phyloP scores from a whole-genome alignment of 179 eudicot genomes.

The Spergularia azorica region DNA sequence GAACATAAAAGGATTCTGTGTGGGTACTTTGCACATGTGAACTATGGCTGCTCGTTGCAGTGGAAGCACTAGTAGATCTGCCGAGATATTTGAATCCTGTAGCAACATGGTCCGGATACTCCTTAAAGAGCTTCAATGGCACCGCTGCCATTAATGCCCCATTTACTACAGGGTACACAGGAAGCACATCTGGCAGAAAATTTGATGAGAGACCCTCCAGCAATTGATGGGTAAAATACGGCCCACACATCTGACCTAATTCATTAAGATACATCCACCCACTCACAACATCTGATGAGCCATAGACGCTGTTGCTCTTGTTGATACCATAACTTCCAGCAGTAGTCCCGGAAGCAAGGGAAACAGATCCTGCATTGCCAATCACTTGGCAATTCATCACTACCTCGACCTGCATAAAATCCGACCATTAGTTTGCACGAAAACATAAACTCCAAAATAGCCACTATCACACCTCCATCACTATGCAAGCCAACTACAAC shows the following conservation, averaged over 20 bases:
- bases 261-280: conserved; percentile 98
- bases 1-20: conserved; percentile 16
- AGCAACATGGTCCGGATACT: conserved; percentile 81
- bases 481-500: neutral
- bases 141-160: conserved; percentile 61
- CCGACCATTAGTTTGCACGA: conserved; percentile 34
- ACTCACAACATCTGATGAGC: conserved; percentile 42
- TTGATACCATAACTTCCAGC: conserved; percentile 37
- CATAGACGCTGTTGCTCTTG: conserved; percentile 28
- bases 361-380: conserved; percentile 38
- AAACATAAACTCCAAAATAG: conserved; percentile 29
- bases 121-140: conserved; percentile 74
- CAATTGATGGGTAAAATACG: conserved; percentile 82
- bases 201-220: conserved; percentile 81
- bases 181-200: conserved; percentile 86
- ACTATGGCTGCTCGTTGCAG: conserved; percentile 23
- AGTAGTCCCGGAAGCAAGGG: conserved; percentile 33
- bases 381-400: conserved; percentile 56
- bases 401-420: conserved; percentile 34
- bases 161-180: conserved; percentile 72
- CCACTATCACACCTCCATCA: neutral
- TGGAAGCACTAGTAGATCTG: conserved; percentile 18
- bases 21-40: conserved; percentile 18
- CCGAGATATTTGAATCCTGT: conserved; percentile 68
- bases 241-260: conserved; percentile 90